These are phyloP conservation scores for Solanum lycopersicoides DNA, from an alignment of 257 asterid genomes.

Conservation along the genomic window DNA sequence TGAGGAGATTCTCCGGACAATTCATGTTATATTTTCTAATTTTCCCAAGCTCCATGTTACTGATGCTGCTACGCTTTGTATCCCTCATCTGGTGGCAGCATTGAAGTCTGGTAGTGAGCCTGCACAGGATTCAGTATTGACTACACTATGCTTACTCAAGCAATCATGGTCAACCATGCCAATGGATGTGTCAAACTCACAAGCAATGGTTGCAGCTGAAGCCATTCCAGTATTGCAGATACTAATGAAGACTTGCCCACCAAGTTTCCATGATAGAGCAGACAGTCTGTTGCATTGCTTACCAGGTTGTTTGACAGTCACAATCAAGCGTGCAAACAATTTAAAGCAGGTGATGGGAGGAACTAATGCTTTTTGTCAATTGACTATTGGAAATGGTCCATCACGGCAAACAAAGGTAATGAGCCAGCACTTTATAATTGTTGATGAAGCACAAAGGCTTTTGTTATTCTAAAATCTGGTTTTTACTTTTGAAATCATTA, in stretches of 20 bases:
- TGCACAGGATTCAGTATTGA: slow-evolving; percentile 60
- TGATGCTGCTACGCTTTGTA: slow-evolving; percentile 73
- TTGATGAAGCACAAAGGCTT: not conserved
- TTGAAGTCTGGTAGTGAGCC: slow-evolving; percentile 56
- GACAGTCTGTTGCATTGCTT: slow-evolving; percentile 63
- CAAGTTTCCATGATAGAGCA: slow-evolving; percentile 60
- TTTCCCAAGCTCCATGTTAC: slow-evolving; percentile 62
- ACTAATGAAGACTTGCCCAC: slow-evolving; percentile 60
- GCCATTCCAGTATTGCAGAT: slow-evolving; percentile 74
- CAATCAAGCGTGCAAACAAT: slow-evolving; percentile 55
- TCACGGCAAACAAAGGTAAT: slow-evolving; percentile 72
- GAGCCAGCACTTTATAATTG: slow-evolving; percentile 1
- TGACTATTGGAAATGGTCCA: slow-evolving; percentile 67
- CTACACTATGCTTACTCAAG: slow-evolving; percentile 58
- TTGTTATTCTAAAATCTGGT: not conserved
- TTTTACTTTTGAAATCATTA: not conserved
- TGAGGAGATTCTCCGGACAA: slow-evolving; percentile 67
- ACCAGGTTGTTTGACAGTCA: slow-evolving; percentile 89
- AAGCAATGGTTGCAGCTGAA: slow-evolving; percentile 72
- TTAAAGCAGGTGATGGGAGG: slow-evolving; percentile 66
- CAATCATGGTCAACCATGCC: slow-evolving; percentile 81
- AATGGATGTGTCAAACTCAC: slow-evolving; percentile 62
- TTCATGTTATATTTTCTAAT: slow-evolving; percentile 60
- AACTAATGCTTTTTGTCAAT: slow-evolving; percentile 63
- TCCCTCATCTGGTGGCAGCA: slow-evolving; percentile 67